Percentiles rank a stretch among this genome's conserved stretches.
These are phyloP conservation scores for Pichia sp. DNA, from an alignment of 1,139 yeast genomes.

Conservation along the genomic window DNA sequence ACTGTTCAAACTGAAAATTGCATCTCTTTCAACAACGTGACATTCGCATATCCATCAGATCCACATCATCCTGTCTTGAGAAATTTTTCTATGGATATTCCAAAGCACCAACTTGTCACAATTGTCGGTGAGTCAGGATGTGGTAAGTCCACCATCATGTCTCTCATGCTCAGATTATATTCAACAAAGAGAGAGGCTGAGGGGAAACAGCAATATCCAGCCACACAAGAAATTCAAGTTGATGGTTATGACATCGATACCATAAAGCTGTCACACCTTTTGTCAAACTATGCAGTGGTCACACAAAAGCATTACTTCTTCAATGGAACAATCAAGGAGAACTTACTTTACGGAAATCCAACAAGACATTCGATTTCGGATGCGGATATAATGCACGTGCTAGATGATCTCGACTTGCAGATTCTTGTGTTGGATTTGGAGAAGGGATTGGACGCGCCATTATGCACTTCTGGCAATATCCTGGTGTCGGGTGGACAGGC, in stretches of 20 bases:
- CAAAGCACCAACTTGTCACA: conserved; percentile 46
- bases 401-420: conserved; percentile 33
- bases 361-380: conserved; percentile 22
- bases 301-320: conserved; percentile 63
- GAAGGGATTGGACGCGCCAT: conserved; percentile 46
- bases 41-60: conserved; percentile 41
- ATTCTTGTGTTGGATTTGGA: conserved; percentile 48
- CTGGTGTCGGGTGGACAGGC: conserved; percentile 75
- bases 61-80: conserved; percentile 28
- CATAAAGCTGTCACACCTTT: conserved; percentile 41
- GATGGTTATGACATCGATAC: conserved; percentile 37
- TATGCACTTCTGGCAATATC: conserved; percentile 42
- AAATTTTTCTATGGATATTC: conserved; percentile 35
- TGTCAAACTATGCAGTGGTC: conserved; percentile 54
- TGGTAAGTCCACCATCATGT: conserved; percentile 68
- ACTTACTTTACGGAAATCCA: conserved; percentile 55
- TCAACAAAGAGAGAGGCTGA: neutral
- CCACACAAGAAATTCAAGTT: conserved; percentile 26
- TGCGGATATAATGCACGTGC: conserved; percentile 28
- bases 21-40: conserved; percentile 36
- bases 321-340: conserved; percentile 60
- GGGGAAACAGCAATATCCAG: neutral
- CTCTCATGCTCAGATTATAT: conserved; percentile 48
- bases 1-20: conserved; percentile 17
- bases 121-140: conserved; percentile 73